Evolutionary conservation across 164 flowering plant genomes (phyloP).

Genomic region (Vitis rupestris): DNA sequence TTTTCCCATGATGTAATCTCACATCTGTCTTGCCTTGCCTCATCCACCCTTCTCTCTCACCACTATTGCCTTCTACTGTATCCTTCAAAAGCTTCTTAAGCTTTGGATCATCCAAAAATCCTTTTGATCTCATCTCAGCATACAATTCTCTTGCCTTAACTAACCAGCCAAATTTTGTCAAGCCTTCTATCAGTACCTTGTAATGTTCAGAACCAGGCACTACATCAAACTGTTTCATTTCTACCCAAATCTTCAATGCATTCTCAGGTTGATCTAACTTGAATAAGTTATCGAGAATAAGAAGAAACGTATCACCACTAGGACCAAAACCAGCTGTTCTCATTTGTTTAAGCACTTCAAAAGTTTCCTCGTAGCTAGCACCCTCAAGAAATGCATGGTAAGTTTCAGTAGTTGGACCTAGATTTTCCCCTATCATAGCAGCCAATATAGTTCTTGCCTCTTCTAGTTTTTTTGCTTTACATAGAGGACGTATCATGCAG

Average conservation of each 20-base stretch:
- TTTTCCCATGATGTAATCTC: constrained; percentile 6
- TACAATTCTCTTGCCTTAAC: constrained; percentile 62
- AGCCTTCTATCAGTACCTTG: constrained; percentile 48
- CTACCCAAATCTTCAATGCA: constrained; percentile 63
- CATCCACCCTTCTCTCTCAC: constrained; percentile 9
- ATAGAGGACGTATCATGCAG: constrained; percentile 70
- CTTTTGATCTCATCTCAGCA: constrained; percentile 59
- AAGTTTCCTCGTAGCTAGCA: constrained; percentile 42
- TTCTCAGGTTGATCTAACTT: constrained; percentile 50
- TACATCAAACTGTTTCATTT: constrained; percentile 53
- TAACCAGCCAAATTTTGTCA: constrained; percentile 49
- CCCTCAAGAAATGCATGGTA: constrained; percentile 66
- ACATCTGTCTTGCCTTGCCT: constrained; percentile 10
- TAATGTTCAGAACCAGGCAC: constrained; percentile 53
- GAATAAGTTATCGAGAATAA: constrained; percentile 49
- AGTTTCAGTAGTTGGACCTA: constrained; percentile 55
- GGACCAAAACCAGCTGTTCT: constrained; percentile 55
- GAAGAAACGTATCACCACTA: constrained; percentile 49
- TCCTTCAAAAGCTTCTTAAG: constrained; percentile 51
- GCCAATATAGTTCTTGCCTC: constrained; percentile 61
- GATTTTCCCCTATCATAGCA: constrained; percentile 50
- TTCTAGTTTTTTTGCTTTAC: constrained; percentile 57
- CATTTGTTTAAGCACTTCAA: constrained; percentile 64
- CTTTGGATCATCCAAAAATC: constrained; percentile 65
- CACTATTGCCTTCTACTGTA: constrained; percentile 16